These are phyloP conservation scores for Vitellaria paradoxa DNA, from an alignment of 179 eudicot genomes.

Conservation along the genomic window DNA sequence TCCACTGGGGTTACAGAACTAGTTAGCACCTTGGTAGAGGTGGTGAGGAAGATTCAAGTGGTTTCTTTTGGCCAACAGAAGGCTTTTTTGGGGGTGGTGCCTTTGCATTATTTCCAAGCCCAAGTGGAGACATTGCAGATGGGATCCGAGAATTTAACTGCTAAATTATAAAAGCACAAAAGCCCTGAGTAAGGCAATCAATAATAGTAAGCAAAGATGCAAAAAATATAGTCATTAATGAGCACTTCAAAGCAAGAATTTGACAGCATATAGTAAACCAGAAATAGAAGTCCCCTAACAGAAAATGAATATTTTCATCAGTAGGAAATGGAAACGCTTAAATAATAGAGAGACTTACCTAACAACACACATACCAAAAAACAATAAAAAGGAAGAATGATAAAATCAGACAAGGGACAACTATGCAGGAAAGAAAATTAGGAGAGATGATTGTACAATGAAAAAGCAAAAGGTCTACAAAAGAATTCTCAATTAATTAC, in stretches of 20 bases:
- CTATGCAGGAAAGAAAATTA: background rate
- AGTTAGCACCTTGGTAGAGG: slow-evolving; percentile 65
- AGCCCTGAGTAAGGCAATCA: background rate
- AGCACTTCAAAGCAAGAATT: too few species aligned
- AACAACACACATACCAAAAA: background rate
- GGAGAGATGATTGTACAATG: background rate
- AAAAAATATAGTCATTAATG: background rate
- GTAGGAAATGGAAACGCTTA: background rate
- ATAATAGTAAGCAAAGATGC: background rate
- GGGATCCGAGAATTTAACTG: slow-evolving; percentile 47
- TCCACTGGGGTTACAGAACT: background rate
- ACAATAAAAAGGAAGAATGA: background rate
- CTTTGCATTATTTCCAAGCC: slow-evolving; percentile 45
- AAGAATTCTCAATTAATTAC: too few species aligned
- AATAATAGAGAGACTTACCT: background rate
- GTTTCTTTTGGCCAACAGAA: slow-evolving; percentile 70
- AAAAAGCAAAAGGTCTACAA: background rate
- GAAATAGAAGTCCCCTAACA: background rate
- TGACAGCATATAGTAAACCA: background rate
- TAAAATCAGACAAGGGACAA: background rate
- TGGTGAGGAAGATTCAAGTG: slow-evolving; percentile 71
- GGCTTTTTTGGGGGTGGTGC: slow-evolving; percentile 46
- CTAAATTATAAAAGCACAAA: slow-evolving; percentile 1
- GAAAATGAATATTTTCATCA: background rate
- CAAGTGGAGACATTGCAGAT: slow-evolving; percentile 33